Base-by-base conservation (phyloP, 305 asterid genomes). In the Caryopteris hybrid region DNA sequence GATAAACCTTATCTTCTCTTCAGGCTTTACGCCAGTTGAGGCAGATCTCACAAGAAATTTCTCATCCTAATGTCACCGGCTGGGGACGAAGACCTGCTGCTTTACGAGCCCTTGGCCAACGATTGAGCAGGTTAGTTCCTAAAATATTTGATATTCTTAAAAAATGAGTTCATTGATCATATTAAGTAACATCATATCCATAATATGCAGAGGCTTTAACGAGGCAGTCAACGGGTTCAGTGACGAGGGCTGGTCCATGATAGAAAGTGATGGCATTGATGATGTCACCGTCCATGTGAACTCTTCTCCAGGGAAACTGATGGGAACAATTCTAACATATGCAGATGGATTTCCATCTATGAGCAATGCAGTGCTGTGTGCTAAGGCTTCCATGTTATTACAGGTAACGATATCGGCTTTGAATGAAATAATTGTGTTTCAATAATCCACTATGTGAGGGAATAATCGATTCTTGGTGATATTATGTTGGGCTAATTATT, bases 21-120 rank as follows among this genome's bases (percentile, higher is more conserved):
- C 81, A 95, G 99, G 99, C 97, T 72, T 76, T 95, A 68, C 95
- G 92, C 27, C 99, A 95, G 46, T 54, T 91, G 77, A 91, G 97
- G 82, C 97, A 91, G 78, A 89, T 95, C 27, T 83, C 97, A 3
- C 98, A 85, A 77, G 99, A 95, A 74, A 75, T 85, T 69, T 79
- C 97, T 20, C 97, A 95, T 80, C 94, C 97, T 38, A 83, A 72
- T 45, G 91, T 87, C 43, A 72, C 84, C 2, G 92, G 92, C 41
- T 95, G 98, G 98, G 98, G 97, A 53, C 72, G 98, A 85, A 72
- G 99, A 56, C 99, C 99, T 6, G 95, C 97, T 8, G 98, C 97
- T 39, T 73, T 95, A 70, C 91, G 98, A 22, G 95, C 98, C 46
- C 92, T 91, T 17, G 81, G 94, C 57, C 99, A 88, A 78, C 84